Conservation (phyloP, 805 yeast genomes). For the Sugiyamaella qingdaonensis region DNA sequence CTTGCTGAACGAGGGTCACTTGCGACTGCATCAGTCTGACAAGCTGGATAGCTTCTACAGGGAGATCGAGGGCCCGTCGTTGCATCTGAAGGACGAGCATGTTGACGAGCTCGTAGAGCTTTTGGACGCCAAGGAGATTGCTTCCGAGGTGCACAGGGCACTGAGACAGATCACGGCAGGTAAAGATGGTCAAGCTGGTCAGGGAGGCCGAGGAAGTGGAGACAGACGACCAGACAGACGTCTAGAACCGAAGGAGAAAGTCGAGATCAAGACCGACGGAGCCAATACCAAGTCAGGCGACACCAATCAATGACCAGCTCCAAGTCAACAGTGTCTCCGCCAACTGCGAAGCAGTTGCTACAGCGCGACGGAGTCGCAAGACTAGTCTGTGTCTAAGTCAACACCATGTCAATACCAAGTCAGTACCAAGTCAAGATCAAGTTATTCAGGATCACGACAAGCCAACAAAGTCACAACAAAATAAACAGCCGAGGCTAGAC, state of each 20-base stretch:
- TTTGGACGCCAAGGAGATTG: constrained; percentile 36
- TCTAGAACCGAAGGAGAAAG: too few species aligned
- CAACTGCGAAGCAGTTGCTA: too few species aligned
- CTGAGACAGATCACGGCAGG: constrained; percentile 21
- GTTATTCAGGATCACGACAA: too few species aligned
- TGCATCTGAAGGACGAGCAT: constrained; percentile 42
- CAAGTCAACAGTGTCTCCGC: too few species aligned
- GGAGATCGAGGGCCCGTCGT: not conserved
- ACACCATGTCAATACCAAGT: not conserved
- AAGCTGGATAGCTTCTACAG: constrained; percentile 21
- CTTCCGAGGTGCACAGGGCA: constrained; percentile 26
- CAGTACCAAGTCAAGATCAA: too few species aligned
- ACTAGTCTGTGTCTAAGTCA: not conserved
- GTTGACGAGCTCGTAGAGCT: constrained; percentile 44
- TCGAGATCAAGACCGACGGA: too few species aligned
- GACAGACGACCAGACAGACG: not conserved
- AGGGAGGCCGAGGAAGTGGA: not conserved
- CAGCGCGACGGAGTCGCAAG: too few species aligned
- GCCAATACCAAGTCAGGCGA: too few species aligned
- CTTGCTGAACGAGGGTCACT: constrained; percentile 45
- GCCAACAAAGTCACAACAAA: too few species aligned
- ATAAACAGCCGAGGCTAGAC: too few species aligned
- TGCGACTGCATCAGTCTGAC: constrained; percentile 24
- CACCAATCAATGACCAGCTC: too few species aligned
- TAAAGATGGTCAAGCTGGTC: not conserved